These are phyloP conservation scores for Basidiobolus meristosporus DNA, from an alignment of 371 early-diverging fungal genomes.

Conservation along the genomic window DNA sequence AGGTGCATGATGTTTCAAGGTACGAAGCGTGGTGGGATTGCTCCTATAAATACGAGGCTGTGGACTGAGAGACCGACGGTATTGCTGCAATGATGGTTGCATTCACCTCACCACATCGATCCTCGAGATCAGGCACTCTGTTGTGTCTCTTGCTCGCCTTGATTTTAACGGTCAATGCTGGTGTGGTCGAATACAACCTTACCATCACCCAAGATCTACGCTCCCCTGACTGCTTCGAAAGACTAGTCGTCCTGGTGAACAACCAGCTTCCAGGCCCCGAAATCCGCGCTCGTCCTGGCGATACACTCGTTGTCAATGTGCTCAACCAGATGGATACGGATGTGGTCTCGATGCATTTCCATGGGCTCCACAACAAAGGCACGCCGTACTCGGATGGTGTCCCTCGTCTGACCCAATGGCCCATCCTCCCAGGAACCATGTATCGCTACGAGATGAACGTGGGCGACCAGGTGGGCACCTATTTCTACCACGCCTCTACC, in stretches of 20 bases:
- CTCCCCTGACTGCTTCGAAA: too few species aligned
- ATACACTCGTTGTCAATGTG: constrained; percentile 13
- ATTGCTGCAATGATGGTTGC: too few species aligned
- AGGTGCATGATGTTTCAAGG: too few species aligned
- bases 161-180: too few species aligned
- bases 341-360: constrained; percentile 12
- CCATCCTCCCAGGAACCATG: constrained; percentile 10
- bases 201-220: too few species aligned
- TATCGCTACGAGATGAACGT: constrained; percentile 13
- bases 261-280: constrained; percentile 19
- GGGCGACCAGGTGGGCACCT: constrained; percentile 16
- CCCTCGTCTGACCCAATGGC: constrained; percentile 15
- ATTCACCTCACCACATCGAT: too few species aligned
- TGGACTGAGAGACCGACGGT: too few species aligned
- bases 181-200: too few species aligned
- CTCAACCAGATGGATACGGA: constrained; percentile 9
- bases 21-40: too few species aligned
- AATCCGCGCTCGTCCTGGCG: constrained; percentile 13
- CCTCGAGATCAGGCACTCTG: too few species aligned
- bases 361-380: constrained; percentile 18
- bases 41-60: too few species aligned
- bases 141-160: too few species aligned
- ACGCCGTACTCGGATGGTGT: constrained; percentile 17
- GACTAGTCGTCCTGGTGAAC: constrained; percentile 8
- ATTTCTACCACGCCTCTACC: constrained; percentile 12